Percentiles rank a stretch among this genome's conserved stretches.
Evolutionary conservation across 345 rosid species (phyloP).

Genomic region (Eutrema yunnanense): DNA sequence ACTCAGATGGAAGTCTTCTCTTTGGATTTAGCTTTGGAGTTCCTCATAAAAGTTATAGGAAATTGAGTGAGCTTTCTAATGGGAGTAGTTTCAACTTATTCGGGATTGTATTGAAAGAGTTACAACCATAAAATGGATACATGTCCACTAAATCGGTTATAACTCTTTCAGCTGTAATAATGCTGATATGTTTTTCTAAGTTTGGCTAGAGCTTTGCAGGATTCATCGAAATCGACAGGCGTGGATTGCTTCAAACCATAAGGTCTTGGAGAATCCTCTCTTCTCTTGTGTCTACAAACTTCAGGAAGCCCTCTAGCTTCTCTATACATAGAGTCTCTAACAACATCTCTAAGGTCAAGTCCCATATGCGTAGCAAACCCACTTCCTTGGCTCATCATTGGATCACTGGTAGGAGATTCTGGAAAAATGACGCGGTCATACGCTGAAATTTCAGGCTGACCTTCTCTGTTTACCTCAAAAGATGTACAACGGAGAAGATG

Average conservation of each 20-base stretch:
- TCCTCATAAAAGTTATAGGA: no score
- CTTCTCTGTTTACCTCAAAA: conserved; percentile 42
- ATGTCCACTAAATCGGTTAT: no score
- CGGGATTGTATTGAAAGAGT: no score
- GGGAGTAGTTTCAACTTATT: no score
- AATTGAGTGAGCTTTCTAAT: no score
- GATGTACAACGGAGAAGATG: conserved; percentile 79
- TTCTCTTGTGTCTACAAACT: conserved; percentile 37
- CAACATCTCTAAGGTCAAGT: conserved; percentile 73
- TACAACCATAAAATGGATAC: no score
- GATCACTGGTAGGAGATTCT: conserved; percentile 53
- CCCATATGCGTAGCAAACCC: conserved; percentile 41
- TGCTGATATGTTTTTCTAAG: conserved; percentile 58
- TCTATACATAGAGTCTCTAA: conserved; percentile 87
- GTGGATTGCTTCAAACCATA: conserved; percentile 43
- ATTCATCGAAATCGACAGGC: conserved; percentile 58
- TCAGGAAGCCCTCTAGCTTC: conserved; percentile 59
- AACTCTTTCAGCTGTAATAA: conserved; percentile 31
- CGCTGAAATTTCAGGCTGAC: conserved; percentile 45
- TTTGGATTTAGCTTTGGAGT: no score
- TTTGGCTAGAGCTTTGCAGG: conserved; percentile 57
- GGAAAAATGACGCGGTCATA: conserved; percentile 53
- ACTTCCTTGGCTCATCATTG: conserved; percentile 43
- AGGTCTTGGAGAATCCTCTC: conserved; percentile 73
- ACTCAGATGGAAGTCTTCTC: no score